Percentiles rank a stretch among this genome's conserved stretches.
These are phyloP conservation scores for Ustilago esculenta DNA, from an alignment of 1,284 basidiomycete genomes.

Conservation along the genomic window DNA sequence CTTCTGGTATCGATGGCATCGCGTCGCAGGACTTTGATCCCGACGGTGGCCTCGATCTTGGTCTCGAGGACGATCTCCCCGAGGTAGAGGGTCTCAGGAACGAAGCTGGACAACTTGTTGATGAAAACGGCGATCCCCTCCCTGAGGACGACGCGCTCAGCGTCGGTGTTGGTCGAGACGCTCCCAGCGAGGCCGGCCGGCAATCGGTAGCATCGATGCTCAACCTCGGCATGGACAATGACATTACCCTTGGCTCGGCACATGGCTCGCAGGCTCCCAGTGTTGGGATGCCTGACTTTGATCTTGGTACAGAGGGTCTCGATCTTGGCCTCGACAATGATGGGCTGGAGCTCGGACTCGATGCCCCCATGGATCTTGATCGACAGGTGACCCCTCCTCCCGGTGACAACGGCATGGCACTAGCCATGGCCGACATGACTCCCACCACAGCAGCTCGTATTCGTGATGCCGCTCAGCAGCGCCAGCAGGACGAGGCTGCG, in stretches of 20 bases:
- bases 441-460: conserved; percentile 70
- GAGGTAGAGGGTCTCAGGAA: conserved; percentile 37
- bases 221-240: conserved; percentile 41
- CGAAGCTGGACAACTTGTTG: conserved; percentile 49
- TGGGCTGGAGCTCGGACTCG: conserved; percentile 31
- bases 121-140: conserved; percentile 63
- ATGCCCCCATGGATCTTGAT: conserved; percentile 38
- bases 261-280: conserved; percentile 43
- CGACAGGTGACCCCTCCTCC: conserved; percentile 40
- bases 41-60: conserved; percentile 67
- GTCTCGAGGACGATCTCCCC: conserved; percentile 69
- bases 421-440: conserved; percentile 69
- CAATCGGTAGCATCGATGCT: conserved; percentile 50
- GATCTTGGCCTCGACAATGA: conserved; percentile 72
- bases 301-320: conserved; percentile 70
- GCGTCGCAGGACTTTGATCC: conserved; percentile 59
- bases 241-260: conserved; percentile 38
- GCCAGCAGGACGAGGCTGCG: conserved; percentile 45
- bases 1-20: conserved; percentile 49
- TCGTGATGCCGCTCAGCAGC: conserved; percentile 52
- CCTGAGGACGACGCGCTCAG: conserved; percentile 65
- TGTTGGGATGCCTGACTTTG: conserved; percentile 45
- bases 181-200: conserved; percentile 45
- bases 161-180: conserved; percentile 63
- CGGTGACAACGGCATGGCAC: conserved; percentile 49